phyloP scores from a whole-genome alignment of 345 rosid species.

The Raphanus sativus region DNA sequence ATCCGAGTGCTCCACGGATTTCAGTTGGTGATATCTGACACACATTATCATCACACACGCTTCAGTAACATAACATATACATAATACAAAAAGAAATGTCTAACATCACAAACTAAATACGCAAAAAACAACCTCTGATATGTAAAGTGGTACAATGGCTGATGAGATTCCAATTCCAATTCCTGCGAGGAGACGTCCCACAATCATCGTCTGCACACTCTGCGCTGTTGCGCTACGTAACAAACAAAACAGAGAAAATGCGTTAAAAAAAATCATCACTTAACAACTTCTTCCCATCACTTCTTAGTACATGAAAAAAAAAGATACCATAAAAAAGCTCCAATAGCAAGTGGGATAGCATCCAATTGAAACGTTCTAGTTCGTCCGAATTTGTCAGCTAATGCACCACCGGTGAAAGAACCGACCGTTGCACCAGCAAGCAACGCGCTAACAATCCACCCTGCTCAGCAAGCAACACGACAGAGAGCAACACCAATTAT shows the following conservation, averaged over 20 bases:
- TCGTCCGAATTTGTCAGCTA: constrained; percentile 96
- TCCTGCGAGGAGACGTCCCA: constrained; percentile 96
- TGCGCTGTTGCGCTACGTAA: constrained; percentile 77
- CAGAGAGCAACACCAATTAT: background rate
- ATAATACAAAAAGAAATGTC: background rate
- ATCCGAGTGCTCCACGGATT: constrained; percentile 95
- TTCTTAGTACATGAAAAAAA: background rate
- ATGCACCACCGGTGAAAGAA: constrained; percentile 89
- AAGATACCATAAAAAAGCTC: constrained; percentile 78
- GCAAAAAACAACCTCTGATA: constrained; percentile 77
- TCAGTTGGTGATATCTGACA: constrained; percentile 95
- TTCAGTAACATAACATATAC: constrained; percentile 15
- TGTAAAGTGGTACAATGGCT: constrained; percentile 95
- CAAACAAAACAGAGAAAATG: constrained; percentile 23
- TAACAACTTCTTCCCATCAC: background rate
- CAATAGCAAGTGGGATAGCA: constrained; percentile 87
- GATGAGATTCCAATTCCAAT: constrained; percentile 97
- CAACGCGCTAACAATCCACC: constrained; percentile 94
- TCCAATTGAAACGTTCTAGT: constrained; percentile 88
- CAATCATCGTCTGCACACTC: constrained; percentile 85
- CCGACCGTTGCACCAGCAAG: constrained; percentile 98
- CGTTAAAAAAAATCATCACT: constrained; percentile 1
- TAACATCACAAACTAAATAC: background rate
- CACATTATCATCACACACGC: constrained; percentile 1
- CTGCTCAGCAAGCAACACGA: constrained; percentile 43